Evolutionary conservation across 2,329 filamentous ascomycete genomes (phyloP), one percentile per base, ranked within the genome.

Genomic region (Diplodia mutila): DNA sequence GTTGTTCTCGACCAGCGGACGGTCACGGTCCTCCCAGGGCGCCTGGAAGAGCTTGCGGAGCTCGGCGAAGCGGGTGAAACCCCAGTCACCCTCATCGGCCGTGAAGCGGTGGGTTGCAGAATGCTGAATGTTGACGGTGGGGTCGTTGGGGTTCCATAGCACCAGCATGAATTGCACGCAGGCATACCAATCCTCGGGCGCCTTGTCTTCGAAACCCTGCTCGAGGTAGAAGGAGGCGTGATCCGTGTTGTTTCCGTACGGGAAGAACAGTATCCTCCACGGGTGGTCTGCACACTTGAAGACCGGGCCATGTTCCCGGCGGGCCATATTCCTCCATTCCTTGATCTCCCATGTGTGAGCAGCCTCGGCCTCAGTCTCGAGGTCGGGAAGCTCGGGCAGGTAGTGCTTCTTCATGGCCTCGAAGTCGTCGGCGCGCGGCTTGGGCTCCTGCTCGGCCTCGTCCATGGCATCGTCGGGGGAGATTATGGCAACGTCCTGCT

Each of bases 241-340:
- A 72, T 98, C 94, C 67, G 94, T 91, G 72, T 97, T 94, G 78
- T 99, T 99, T 63, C 95, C 95, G 70, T 90, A 93, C 0, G 95
- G 94, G 76, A 99, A 99, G 77, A 99, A 93, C 16, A 99, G 86
- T 73, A 98, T 90, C 74, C 94, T 91, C 95, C 95, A 99, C 78
- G 94, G 95, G 76, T 89, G 90, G 61, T 91, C 94, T 61, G 90
- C 94, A 71, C 92, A 94, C 69, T 95, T 79, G 78, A 99, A 99
- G 68, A 90, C 78, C 2, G 95, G 95, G 1, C 95, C 93, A 82
- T 96, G 93, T 75, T 95, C 90, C 77, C 91, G 93, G 80, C 92
- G 91, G 18, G 85, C 84, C 72, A 96, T 81, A 46, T 82, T 85
- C 71, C 91, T 86, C 94, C 94, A 99, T 70, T 91, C 86, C 73